phyloP scores from a whole-genome alignment of 2,329 filamentous ascomycete genomes.

The Onygenales sp. region DNA sequence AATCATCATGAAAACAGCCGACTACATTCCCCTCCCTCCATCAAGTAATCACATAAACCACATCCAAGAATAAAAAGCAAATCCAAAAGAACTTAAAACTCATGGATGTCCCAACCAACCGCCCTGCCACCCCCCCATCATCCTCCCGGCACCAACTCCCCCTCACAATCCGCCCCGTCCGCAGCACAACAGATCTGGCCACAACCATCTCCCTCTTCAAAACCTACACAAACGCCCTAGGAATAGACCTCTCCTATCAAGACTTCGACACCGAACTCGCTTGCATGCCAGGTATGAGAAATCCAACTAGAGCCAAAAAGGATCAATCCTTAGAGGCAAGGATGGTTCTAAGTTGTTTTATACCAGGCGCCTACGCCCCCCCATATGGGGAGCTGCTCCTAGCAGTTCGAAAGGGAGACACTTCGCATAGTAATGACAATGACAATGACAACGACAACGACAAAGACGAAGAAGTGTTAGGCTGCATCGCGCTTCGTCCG shows the following conservation, averaged over 20 bases:
- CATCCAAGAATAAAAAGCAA: too few relatives aligned
- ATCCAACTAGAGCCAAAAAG: constrained; percentile 10
- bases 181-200: constrained; percentile 5
- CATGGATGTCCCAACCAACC: too few relatives aligned
- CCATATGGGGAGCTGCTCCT: constrained; percentile 6
- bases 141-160: too few relatives aligned
- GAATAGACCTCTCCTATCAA: constrained; percentile 49
- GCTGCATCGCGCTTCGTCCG: background rate
- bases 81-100: too few relatives aligned
- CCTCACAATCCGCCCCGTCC: constrained; percentile 8
- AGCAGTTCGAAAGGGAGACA: constrained; percentile 4
- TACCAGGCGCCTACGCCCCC: constrained; percentile 39
- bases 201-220: constrained; percentile 25
- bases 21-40: too few relatives aligned
- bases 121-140: too few relatives aligned
- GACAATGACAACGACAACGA: background rate
- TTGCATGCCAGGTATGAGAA: constrained; percentile 47
- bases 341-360: constrained; percentile 28
- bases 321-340: background rate
- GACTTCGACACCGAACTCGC: constrained; percentile 45
- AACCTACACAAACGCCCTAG: constrained; percentile 35
- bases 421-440: background rate
- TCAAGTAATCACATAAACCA: too few relatives aligned
- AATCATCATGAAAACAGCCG: too few relatives aligned
- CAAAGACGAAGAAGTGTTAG: background rate